Evolutionary conservation across 2,329 filamentous ascomycete species (phyloP), one percentile per base, ranked within the genome.

Genomic region (Fusarium begoniae): DNA sequence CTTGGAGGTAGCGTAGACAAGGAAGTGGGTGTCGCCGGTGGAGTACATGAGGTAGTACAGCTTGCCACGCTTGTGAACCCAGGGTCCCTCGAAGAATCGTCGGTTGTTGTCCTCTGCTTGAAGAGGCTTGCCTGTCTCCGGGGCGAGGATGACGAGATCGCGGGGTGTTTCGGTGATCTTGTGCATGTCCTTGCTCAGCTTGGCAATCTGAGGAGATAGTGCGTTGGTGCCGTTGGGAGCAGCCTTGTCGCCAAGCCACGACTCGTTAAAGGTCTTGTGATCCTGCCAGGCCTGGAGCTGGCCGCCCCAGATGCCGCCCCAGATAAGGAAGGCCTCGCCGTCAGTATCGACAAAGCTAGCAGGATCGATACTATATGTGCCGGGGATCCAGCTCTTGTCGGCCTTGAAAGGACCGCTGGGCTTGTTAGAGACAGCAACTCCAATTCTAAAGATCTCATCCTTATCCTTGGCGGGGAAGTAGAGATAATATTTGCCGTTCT

Each of bases 401-500:
- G 67, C 44, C 14, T 26, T 69, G 51, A 70, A 70, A 5, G 67
- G 67, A 6, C 67, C 67, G 3, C 67, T 60, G 2, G 67, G 30
- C 22, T 64, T 8, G 17, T 24, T 4, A 37, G 51, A 70, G 38
- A 70, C 67, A n/a, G 65, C 67, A 22, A 70, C 67, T 10, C 67
- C 67, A 20, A 70, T 57, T 30, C 67, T 64, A 24, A 70, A 70
- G 5, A 70, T 70, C 3, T 56, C 47, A 15, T 70, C 66, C 13
- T 65, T 57, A 6, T 70, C 67, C 20, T 70, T 69, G 32, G 67
- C 67, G 6, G 67, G 67, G 22, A 70, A 70, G 67, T 70, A 70
- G 4, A 70, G 59, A 13, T 70, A 70, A 14, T 70, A 70, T 70
- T 70, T 70, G 32, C 67, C 66, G 22, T 70, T 64, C 51, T 70